Evolutionary conservation across 2,329 filamentous ascomycete species (phyloP).

Genomic region (Ophioceras dolichostomum): DNA sequence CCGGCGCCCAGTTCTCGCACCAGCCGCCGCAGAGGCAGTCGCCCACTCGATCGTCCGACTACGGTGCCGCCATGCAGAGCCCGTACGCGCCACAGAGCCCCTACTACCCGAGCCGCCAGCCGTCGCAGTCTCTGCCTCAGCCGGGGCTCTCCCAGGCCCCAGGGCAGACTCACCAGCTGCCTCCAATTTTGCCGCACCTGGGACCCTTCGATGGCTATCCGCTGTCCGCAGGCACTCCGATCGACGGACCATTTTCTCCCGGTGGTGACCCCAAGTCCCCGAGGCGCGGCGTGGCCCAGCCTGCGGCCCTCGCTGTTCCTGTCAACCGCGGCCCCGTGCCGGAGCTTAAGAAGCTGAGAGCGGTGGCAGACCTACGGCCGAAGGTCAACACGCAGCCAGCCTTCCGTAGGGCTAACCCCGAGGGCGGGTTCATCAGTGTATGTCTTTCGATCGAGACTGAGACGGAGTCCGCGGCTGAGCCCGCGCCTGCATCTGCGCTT

Average conservation of each 20-base stretch:
- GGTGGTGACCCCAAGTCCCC: conserved; percentile 50
- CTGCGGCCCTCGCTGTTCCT: conserved; percentile 14
- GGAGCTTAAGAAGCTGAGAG: conserved; percentile 71
- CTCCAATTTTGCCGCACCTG: conserved; percentile 55
- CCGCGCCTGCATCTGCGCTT: too few species aligned
- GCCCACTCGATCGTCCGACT: conserved; percentile 54
- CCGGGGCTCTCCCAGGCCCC: conserved; percentile 67
- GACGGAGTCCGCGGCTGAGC: conserved; percentile 3
- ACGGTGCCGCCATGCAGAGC: conserved; percentile 24
- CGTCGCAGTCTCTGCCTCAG: conserved; percentile 24
- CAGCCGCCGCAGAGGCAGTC: conserved; percentile 57
- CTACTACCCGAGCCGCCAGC: conserved; percentile 41
- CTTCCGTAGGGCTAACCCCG: conserved; percentile 86
- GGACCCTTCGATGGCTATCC: conserved; percentile 44
- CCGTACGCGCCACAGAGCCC: conserved; percentile 30
- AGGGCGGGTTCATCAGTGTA: conserved; percentile 96
- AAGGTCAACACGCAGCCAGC: conserved; percentile 79
- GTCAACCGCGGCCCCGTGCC: conserved; percentile 60
- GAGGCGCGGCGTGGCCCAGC: conserved; percentile 20
- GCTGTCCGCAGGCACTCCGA: conserved; percentile 50
- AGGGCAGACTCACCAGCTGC: conserved; percentile 47
- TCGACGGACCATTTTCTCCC: conserved; percentile 52
- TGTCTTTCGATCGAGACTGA: too few species aligned
- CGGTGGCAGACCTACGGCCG: conserved; percentile 62
- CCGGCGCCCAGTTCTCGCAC: conserved; percentile 41